Evolutionary conservation across 495 filamentous ascomycete species (phyloP).

Genomic region (Penicillium cinerascens): DNA sequence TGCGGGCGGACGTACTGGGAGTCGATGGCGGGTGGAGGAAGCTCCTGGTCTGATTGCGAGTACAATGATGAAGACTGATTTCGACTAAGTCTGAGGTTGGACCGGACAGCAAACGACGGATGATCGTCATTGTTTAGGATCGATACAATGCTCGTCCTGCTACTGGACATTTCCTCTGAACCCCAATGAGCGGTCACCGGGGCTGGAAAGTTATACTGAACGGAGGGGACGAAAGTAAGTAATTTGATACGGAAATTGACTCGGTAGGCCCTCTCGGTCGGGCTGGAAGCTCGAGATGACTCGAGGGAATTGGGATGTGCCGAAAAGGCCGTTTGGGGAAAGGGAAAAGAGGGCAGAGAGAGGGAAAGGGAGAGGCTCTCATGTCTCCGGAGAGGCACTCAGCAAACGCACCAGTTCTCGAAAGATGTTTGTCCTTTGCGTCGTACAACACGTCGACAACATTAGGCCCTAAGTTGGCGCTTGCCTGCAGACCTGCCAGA

Average conservation of each 20-base stretch:
- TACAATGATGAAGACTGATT: slow-evolving; percentile 31
- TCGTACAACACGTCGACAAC: slow-evolving; percentile 39
- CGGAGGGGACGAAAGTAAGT: slow-evolving; percentile 11
- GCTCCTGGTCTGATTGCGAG: slow-evolving; percentile 26
- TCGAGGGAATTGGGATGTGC: slow-evolving; percentile 12
- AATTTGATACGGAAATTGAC: background rate
- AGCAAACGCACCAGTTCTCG: slow-evolving; percentile 35
- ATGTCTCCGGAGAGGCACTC: slow-evolving; percentile 3
- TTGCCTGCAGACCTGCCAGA: slow-evolving; percentile 27
- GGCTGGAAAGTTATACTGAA: slow-evolving; percentile 23
- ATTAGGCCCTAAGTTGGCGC: slow-evolving; percentile 26
- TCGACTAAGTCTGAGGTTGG: slow-evolving; percentile 33
- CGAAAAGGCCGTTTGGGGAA: background rate
- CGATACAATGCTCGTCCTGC: slow-evolving; percentile 41
- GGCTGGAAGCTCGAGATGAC: slow-evolving; percentile 10
- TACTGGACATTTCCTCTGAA: slow-evolving; percentile 32
- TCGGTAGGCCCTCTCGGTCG: background rate
- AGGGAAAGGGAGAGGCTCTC: slow-evolving; percentile 10
- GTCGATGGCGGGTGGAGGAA: slow-evolving; percentile 18
- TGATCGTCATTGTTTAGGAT: slow-evolving; percentile 51
- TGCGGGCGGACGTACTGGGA: slow-evolving; percentile 21
- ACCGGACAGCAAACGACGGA: slow-evolving; percentile 46
- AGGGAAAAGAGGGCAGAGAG: background rate
- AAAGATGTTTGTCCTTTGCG: slow-evolving; percentile 39
- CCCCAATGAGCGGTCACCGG: slow-evolving; percentile 17